Base-by-base conservation (phyloP, 2,329 filamentous ascomycete genomes). In the Colletotrichum spaethianum region DNA sequence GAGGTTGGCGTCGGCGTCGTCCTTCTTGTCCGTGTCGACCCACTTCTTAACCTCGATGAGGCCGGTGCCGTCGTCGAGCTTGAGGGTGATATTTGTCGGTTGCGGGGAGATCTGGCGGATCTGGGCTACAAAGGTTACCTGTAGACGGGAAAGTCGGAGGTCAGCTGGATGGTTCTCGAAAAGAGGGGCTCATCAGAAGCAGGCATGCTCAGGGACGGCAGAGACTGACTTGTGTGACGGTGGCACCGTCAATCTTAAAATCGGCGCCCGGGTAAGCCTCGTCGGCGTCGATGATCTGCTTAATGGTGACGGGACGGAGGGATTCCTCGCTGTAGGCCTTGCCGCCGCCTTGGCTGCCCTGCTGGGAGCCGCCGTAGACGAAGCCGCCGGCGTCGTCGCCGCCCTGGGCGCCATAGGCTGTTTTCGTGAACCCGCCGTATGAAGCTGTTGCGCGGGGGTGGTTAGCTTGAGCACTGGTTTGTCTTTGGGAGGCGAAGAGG, bases 61-160 rank as follows among this genome's bases (percentile, higher is more conserved):
- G 72, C 94, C 95, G 1, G 97, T 99, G 80, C 96, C 96, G 83
- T 99, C 96, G 83, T 99, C 96, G 77, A 99, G 86, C 78, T 92
- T 93, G 88, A 97, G 97, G 56, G 94, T 98, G 76, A 95, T 91
- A 84, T 98, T 97, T 76, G 96, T 98, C 50, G 93, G 90, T 84
- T 97, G 94, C n/a, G 90, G 89, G 79, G 91, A 93, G 83, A 98
- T 91, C 83, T 92, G 92, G 80, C 95, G 94, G 77, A 99, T 92
- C 86, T 98, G 96, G 63, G 94, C 96, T 73, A 99, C 91, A 76
- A 98, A 92, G 38, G 93, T 96, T 77, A 85, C 80, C 74, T 76
- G 36, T 12, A 20, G 28, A 16, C 11, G 28, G 40, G 9, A 26
- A 23, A 20, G 3, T 28, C 26, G 28, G 11, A 26, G 42, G 26